These are phyloP conservation scores for Hypoxylon fragiforme DNA, from an alignment of 495 filamentous ascomycete species.

Conservation along the genomic window DNA sequence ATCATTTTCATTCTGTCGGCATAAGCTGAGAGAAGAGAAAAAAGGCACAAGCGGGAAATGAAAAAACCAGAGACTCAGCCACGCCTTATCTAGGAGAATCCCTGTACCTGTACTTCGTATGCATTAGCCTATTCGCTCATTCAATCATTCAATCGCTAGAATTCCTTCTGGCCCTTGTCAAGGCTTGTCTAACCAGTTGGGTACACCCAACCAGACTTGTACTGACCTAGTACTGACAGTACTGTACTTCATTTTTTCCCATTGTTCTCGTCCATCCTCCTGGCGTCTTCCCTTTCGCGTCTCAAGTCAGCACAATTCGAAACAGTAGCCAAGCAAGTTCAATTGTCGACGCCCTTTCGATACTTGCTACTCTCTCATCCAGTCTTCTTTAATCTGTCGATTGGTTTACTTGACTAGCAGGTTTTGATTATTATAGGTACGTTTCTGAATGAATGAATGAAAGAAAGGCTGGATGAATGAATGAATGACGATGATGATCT, in stretches of 20 bases:
- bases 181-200: slow-evolving; percentile 8
- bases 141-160: slow-evolving; percentile 12
- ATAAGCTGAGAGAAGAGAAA: slow-evolving; percentile 24
- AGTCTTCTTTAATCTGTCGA: slow-evolving; percentile 26
- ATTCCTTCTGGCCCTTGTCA: slow-evolving; percentile 19
- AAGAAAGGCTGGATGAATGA: too few relatives aligned
- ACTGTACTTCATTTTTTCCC: slow-evolving; percentile 17
- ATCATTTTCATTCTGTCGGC: slow-evolving; percentile 22
- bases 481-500: too few relatives aligned
- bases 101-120: slow-evolving; percentile 26
- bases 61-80: slow-evolving; percentile 23
- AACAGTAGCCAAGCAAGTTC: slow-evolving; percentile 30
- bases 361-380: slow-evolving; percentile 20
- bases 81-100: slow-evolving; percentile 23
- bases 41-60: slow-evolving; percentile 26
- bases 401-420: slow-evolving; percentile 6
- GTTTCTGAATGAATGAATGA: too few relatives aligned
- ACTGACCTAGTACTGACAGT: slow-evolving; percentile 9
- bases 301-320: slow-evolving; percentile 32
- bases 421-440: slow-evolving; percentile 13
- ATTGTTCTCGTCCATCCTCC: slow-evolving; percentile 13
- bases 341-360: slow-evolving; percentile 17
- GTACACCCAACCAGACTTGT: slow-evolving; percentile 10
- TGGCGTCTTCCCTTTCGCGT: slow-evolving; percentile 26
- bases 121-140: slow-evolving; percentile 30